Conservation (phyloP, 257 asterid genomes). For the Avicennia marina region DNA sequence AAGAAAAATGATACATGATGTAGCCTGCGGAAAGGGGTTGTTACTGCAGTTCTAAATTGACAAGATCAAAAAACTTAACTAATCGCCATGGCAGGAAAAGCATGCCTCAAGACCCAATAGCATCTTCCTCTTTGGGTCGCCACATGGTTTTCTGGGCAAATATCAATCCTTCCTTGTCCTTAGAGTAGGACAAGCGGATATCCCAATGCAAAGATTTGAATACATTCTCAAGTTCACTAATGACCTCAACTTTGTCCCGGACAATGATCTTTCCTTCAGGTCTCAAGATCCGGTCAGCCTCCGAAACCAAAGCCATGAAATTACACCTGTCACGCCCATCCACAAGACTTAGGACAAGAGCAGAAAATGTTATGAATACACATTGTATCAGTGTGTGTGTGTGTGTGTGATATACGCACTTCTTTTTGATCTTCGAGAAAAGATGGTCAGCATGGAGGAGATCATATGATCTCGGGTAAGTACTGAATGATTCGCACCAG, state of each 20-base stretch:
- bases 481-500: conserved; percentile 98
- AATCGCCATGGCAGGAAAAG: too few species aligned
- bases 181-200: conserved; percentile 68
- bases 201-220: conserved; percentile 87
- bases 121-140: conserved; percentile 76
- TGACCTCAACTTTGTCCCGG: conserved; percentile 55
- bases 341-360: conserved; percentile 18
- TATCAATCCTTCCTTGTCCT: conserved; percentile 72
- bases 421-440: conserved; percentile 73
- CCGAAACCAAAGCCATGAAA: conserved; percentile 58
- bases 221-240: conserved; percentile 62
- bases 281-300: conserved; percentile 83
- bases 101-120: too few species aligned
- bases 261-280: conserved; percentile 84
- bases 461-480: conserved; percentile 92
- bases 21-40: too few species aligned
- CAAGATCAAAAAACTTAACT: too few species aligned
- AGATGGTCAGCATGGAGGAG: conserved; percentile 97
- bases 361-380: not conserved
- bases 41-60: too few species aligned
- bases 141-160: conserved; percentile 69
- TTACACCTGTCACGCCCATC: conserved; percentile 49
- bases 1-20: too few species aligned
- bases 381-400: too few species aligned
- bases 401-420: conserved; percentile 31